Evolutionary conservation across 2,329 filamentous ascomycete genomes (phyloP), one percentile per base, ranked within the genome.

Genomic region (Fusarium duplospermum): DNA sequence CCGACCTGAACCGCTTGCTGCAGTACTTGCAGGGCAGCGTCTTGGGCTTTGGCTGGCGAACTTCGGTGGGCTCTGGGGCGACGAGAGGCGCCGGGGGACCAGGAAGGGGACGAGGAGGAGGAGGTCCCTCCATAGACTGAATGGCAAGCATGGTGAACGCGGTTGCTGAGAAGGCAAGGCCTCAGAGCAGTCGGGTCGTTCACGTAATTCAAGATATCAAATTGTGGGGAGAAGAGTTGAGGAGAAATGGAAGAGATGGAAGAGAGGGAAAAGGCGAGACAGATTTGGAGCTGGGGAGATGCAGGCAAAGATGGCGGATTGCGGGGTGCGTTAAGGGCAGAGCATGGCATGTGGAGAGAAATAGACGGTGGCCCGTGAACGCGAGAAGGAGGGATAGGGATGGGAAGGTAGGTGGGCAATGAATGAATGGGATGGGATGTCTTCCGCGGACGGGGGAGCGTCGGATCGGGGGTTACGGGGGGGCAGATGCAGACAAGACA

Each of bases 21-120:
- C 89, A 91, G 78, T 89, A 91, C 78, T 89, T 89, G 85, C 89
- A 91, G 66, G 89, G 89, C 70, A 91, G 81, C 59, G 88, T 89
- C 82, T 91, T 90, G 75, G 89, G 89, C 77, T 91, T 90, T 80
- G 89, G 88, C 74, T 88, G 86, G 77, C 87, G 87, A 77, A 82
- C 82, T 76, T 90, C 88, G 66, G 83, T 84, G 71, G 83, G 84
- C 73, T 89, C 88, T 50, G 86, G 85, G 31, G 75, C 72, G 63
- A 73, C 73, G 42, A 82, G 78, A 60, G 74, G 73, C 67, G 69
- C 73, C 68, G 70, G 62, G 64, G 76, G 73, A 18, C 73, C 73
- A 54, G 78, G 73, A 61, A 80, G 76, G 42, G 79, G 70, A 54
- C 77, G 81, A 76, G 81, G 78, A 77, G 81, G 78, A 76, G 80